Base-by-base conservation (phyloP, 805 yeast genomes). In the Cyberlindnera xylosilytica region DNA sequence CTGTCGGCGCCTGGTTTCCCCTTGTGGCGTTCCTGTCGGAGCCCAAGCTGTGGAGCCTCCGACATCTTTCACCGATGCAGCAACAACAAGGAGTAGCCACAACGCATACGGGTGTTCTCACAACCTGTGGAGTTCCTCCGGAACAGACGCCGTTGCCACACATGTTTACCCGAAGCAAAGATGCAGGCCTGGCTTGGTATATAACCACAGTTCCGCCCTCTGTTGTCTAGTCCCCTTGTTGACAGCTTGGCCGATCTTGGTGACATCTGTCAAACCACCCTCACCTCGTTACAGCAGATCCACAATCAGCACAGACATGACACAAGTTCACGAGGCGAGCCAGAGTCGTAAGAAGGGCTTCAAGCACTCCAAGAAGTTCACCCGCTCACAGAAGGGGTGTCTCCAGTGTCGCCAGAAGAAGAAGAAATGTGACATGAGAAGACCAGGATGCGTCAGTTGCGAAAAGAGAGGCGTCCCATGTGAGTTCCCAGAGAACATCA, bases 341-440 rank as follows among this genome's bases (percentile, higher is more conserved):
- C 36, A 33, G 6, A 33, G 11, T 11, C 15, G 39, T 19, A 24
- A 48, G 39, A 38, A 50, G 44, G 42, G 45, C 4, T 50, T 52
- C 24, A 57, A 51, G 30, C 61, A 57, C 34, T 55, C 59, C 9
- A 57, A 44, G 37, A 52, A 52, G 37, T 57, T 57, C 36, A 52
- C 46, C 9, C 56, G 61, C 46, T 53, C 61, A 5, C 60, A 57
- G 38, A 51, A 51, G 4, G 61, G 61, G 2, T 57, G 61, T 41
- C 42, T 57, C 6, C 57, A 55, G 33, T 57, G 61, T 32, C 51
- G 61, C 20, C 59, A 56, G 11, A 57, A 57, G 50, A 57, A 57
- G 56, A 57, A 57, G 54, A 57, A 53, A 23, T 57, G 61, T 45
- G 60, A 56, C 45, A 57, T 59, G 34, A 34, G 30, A n/a, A 53